Evolutionary conservation across 2,329 filamentous ascomycete genomes (phyloP), one percentile per base, ranked within the genome.

Genomic region (Lasiodiplodia gonubiensis): DNA sequence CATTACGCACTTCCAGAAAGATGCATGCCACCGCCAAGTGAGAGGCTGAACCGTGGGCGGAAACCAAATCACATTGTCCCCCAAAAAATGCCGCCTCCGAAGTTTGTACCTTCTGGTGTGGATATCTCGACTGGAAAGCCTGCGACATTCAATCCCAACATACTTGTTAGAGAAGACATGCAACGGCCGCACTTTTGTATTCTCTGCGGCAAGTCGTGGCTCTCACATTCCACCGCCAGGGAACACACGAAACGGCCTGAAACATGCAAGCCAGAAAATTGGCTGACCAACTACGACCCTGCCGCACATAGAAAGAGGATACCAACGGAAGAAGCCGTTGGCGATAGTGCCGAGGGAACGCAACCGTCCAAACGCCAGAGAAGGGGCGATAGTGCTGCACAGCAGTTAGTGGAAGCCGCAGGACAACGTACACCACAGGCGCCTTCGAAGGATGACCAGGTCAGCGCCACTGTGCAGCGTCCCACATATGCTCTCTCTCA

Each of bases 161-260:
- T 63, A 11, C 42, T 63, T 14, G 4, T 63, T 7, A 33, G 59
- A 10, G 59, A 63, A 16, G 25, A 63, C 2, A 51, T 63, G 59
- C 42, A 63, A 46, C 42, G 46, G 18, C 21, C 59, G 14, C 12
- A 63, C 25, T n/a, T 63, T 7, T 63, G 59, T 18, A 37, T n/a
- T 51, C n/a, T 48, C 6, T 63, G 59, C 27, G 59, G 59, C 27
- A 63, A 51, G 30, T 35, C 42, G 7, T 63, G 59, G 59, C 11
- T 8, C 4, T 63, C 59, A 37, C 42, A 51, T 25, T 51, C 59
- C 12, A 51, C 37, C 12, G 59, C 59, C 4, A 35, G 59, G 46
- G 25, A 25, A 30, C 59, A 63, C 30, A 35, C 42, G 4, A 63
- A 25, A 27, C n/a, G 16, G 18, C 59, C 59, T 11, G 42, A 49